A percentile compares a stretch with the other conserved stretches of the same genome.
Evolutionary conservation across 345 rosid genomes (phyloP).

Genomic region (Angophora floribunda): DNA sequence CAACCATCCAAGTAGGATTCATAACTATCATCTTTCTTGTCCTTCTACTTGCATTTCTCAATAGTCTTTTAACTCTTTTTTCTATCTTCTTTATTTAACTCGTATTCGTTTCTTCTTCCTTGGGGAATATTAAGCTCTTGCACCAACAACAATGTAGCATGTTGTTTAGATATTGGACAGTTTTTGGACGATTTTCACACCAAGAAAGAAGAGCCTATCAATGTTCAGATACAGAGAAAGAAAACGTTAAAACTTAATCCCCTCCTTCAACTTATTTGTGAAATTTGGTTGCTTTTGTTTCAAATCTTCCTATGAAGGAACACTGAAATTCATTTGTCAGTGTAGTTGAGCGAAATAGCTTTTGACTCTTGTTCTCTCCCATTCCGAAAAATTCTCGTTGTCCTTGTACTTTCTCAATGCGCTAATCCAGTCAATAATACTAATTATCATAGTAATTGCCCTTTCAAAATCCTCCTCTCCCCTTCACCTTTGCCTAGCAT

Average conservation of each 20-base stretch:
- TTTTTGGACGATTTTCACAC: neutral
- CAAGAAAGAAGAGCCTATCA: neutral
- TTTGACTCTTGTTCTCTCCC: neutral
- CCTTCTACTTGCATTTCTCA: neutral
- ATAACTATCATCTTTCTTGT: neutral
- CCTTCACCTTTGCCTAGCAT: neutral
- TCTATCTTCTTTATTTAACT: neutral
- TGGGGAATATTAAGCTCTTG: neutral
- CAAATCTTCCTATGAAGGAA: neutral
- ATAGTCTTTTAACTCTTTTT: neutral
- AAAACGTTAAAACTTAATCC: neutral
- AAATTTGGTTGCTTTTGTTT: neutral
- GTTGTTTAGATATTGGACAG: neutral
- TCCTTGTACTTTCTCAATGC: neutral
- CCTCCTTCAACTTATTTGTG: neutral
- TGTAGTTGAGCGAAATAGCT: neutral
- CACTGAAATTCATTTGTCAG: neutral
- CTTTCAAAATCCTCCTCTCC: neutral
- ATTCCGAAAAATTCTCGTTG: neutral
- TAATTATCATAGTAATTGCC: neutral
- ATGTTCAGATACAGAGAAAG: neutral
- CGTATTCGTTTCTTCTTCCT: neutral
- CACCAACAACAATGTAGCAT: neutral
- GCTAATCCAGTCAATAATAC: neutral
- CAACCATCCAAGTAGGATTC: neutral